These are phyloP conservation scores for Heterobasidion annosum DNA, from an alignment of 1,284 basidiomycete genomes.

Conservation along the genomic window DNA sequence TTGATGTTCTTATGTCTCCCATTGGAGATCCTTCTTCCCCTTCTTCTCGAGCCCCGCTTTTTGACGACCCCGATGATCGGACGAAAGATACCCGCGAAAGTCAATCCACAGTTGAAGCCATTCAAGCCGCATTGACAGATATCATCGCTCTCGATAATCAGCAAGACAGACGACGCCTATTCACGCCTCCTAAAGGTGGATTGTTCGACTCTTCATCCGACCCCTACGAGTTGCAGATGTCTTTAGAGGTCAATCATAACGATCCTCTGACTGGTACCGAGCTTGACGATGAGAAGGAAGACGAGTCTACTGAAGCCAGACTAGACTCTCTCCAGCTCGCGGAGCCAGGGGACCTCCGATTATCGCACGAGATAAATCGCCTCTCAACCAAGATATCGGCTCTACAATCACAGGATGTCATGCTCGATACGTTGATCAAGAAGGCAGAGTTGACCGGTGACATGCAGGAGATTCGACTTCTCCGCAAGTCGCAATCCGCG, in stretches of 20 bases:
- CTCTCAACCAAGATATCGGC: constrained; percentile 69
- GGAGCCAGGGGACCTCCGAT: constrained; percentile 78
- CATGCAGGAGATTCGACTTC: constrained; percentile 73
- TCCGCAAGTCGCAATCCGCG: constrained; percentile 74
- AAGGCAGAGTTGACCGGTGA: constrained; percentile 94
- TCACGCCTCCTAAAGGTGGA: constrained; percentile 1
- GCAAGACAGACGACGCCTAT: constrained; percentile 17
- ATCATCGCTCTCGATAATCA: constrained; percentile 82
- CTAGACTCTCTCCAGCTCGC: constrained; percentile 60
- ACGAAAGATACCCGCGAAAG: constrained; percentile 54
- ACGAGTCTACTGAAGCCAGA: constrained; percentile 34
- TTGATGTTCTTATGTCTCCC: constrained; percentile 75
- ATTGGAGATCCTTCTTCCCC: constrained; percentile 37
- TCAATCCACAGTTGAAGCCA: constrained; percentile 74
- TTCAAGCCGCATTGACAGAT: constrained; percentile 88
- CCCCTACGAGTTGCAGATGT: background rate
- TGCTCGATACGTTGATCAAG: constrained; percentile 81
- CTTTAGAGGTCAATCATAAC: constrained; percentile 11
- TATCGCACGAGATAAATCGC: constrained; percentile 75
- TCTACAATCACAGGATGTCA: constrained; percentile 71
- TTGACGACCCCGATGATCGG: constrained; percentile 62
- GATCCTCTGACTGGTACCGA: constrained; percentile 24
- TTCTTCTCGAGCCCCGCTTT: constrained; percentile 65
- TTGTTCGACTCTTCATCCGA: constrained; percentile 4
- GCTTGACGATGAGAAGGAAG: constrained; percentile 31